Evolutionary conservation across 176 grass and related monocot genomes (phyloP).

Genomic region (Phoenix dactylifera): DNA sequence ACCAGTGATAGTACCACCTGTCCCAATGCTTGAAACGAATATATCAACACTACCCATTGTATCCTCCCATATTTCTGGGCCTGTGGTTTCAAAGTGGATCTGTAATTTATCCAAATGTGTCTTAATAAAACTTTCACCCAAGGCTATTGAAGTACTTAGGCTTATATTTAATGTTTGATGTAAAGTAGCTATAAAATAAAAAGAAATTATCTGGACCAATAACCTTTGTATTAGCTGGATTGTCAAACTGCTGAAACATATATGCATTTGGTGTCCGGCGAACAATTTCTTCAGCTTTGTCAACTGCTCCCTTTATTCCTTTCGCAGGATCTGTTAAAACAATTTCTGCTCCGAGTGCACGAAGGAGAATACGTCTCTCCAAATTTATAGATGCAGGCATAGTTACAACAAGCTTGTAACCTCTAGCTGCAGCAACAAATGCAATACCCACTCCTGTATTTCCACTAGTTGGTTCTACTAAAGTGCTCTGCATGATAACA

Average conservation of each 20-base stretch:
- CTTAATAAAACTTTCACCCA: slow-evolving; percentile 39
- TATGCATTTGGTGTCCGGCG: slow-evolving; percentile 48
- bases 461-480: slow-evolving; percentile 89
- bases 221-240: slow-evolving; percentile 72
- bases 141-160: background rate
- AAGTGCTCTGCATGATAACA: slow-evolving; percentile 46
- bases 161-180: no score
- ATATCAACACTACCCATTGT: slow-evolving; percentile 86
- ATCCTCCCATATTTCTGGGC: slow-evolving; percentile 98
- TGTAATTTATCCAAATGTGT: slow-evolving; percentile 70
- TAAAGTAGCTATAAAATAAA: slow-evolving; percentile 21
- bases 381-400: slow-evolving; percentile 82
- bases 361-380: slow-evolving; percentile 62
- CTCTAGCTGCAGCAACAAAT: slow-evolving; percentile 78
- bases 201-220: background rate
- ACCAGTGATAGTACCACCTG: slow-evolving; percentile 81
- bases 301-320: slow-evolving; percentile 78
- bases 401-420: slow-evolving; percentile 82
- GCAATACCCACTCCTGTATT: slow-evolving; percentile 72
- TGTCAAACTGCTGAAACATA: slow-evolving; percentile 93
- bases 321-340: slow-evolving; percentile 71
- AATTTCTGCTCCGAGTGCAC: slow-evolving; percentile 71
- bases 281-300: slow-evolving; percentile 83
- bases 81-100: slow-evolving; percentile 99
- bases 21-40: slow-evolving; percentile 92